Conservation (phyloP, 768 basidiomycete genomes). For the Leucosporidium creatinivorum region DNA sequence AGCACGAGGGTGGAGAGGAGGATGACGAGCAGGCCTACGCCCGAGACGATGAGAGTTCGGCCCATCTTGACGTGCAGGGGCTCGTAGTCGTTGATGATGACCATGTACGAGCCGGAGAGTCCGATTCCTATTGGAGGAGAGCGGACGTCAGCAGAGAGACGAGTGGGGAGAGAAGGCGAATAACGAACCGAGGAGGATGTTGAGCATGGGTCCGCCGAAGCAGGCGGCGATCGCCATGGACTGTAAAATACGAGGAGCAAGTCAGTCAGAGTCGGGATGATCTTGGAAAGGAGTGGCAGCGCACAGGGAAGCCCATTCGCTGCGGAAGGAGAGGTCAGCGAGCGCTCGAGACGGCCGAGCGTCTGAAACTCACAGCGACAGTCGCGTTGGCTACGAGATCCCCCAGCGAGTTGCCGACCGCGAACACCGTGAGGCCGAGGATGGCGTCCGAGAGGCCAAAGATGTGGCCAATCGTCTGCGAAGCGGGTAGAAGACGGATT, state of each 20-base stretch:
- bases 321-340: background rate
- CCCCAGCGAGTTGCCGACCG: slow-evolving; percentile 89
- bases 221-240: slow-evolving; percentile 93
- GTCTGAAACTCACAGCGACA: slow-evolving; percentile 54
- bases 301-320: slow-evolving; percentile 56
- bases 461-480: slow-evolving; percentile 80
- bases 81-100: slow-evolving; percentile 44
- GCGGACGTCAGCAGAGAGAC: slow-evolving; percentile 33
- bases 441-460: slow-evolving; percentile 96
- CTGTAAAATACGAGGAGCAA: slow-evolving; percentile 29
- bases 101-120: slow-evolving; percentile 80
- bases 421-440: slow-evolving; percentile 92
- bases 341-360: background rate
- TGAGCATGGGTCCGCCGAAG: slow-evolving; percentile 56
- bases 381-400: slow-evolving; percentile 96
- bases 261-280: background rate
- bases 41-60: slow-evolving; percentile 73
- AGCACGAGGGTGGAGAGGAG: slow-evolving; percentile 68
- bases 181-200: slow-evolving; percentile 48
- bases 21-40: slow-evolving; percentile 68
- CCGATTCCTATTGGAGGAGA: slow-evolving; percentile 59
- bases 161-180: too few relatives aligned
- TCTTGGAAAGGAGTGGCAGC: slow-evolving; percentile 37
- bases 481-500: slow-evolving; percentile 10
- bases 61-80: slow-evolving; percentile 65